Base-by-base conservation (phyloP, 441 rosid genomes). In the Raphanus hybrid region DNA sequence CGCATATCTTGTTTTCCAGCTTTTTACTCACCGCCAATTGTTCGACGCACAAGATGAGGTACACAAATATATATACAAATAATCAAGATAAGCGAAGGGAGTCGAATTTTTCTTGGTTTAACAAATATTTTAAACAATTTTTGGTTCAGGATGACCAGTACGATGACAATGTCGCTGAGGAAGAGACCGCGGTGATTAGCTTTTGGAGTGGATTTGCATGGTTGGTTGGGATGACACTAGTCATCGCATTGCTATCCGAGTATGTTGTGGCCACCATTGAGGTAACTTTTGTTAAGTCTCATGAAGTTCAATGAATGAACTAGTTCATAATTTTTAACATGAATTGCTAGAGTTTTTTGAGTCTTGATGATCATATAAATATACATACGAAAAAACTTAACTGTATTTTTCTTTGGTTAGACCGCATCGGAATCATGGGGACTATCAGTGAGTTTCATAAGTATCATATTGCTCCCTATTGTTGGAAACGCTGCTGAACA, bases 401-500 rank as follows among this genome's bases (percentile, higher is more conserved):
- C 1, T 29, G 5, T 29, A 3, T 10, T 34, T 48, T 54, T 7
- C 0, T 65, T 18, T 27, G 5, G 1, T 8, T 85, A 90, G 92
- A 85, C 79, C 12, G 90, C 97, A 43, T 89, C 97, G 5, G 82
- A 83, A 18, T 83, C 98, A 5, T 93, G 89, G 93, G 94, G 94
- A 1, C 80, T 93, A 54, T 90, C 97, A 6, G 90, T 93, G 14
- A 86, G 91, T 78, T 93, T 93, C 78, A 85, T 92, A n/a, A 89
- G 97, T 82, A 86, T 92, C 20, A 92, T 93, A 69, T 72, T 92
- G 85, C 86, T 93, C 9, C 93, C 98, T 10, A 89, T 93, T 8
- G 94, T 90, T 34, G 97, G 98, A 77, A 93, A 93, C 54, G 98
- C 98, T 1, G 92, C 97, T 3, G 96, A 91, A 81, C 98, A 93